These are phyloP conservation scores for Debaryomyces udenii DNA, from an alignment of 1,139 yeast species.

Conservation along the genomic window DNA sequence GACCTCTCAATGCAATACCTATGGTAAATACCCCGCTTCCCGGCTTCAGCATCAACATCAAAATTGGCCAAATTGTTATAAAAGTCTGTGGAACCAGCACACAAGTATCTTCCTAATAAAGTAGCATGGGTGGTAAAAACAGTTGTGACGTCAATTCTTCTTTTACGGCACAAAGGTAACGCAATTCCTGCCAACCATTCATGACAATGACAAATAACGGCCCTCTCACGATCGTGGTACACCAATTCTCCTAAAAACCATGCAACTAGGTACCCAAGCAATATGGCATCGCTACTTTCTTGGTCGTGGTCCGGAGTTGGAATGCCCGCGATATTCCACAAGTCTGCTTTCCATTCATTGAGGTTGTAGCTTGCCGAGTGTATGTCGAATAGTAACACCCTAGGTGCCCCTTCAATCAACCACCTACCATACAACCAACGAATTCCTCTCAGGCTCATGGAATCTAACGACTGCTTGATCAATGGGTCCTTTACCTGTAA, in stretches of 20 bases:
- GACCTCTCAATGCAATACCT: slow-evolving; percentile 96
- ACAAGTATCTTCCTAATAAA: slow-evolving; percentile 86
- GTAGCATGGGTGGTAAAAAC: slow-evolving; percentile 98
- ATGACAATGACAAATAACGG: slow-evolving; percentile 93
- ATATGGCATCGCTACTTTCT: slow-evolving; percentile 90
- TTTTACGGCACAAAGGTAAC: slow-evolving; percentile 85
- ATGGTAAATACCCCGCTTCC: slow-evolving; percentile 95
- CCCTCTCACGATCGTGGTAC: slow-evolving; percentile 76
- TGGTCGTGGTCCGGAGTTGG: slow-evolving; percentile 89
- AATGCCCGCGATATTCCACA: slow-evolving; percentile 89
- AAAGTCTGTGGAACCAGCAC: slow-evolving; percentile 96
- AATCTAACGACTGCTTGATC: slow-evolving; percentile 62
- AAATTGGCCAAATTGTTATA: slow-evolving; percentile 88
- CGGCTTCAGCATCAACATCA: slow-evolving; percentile 98
- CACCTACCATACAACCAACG: slow-evolving; percentile 89
- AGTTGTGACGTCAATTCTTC: slow-evolving; percentile 91
- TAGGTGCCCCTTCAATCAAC: slow-evolving; percentile 97
- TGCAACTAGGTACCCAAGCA: slow-evolving; percentile 90
- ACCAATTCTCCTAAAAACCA: slow-evolving; percentile 97
- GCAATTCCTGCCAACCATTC: slow-evolving; percentile 99
- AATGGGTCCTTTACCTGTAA: slow-evolving; percentile 68
- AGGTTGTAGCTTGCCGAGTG: slow-evolving; percentile 70
- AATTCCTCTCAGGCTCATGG: slow-evolving; percentile 82
- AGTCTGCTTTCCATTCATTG: slow-evolving; percentile 92
- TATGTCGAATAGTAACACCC: slow-evolving; percentile 85